Evolutionary conservation across 1,284 basidiomycete species (phyloP).

Genomic region (Marasmius fiardii): DNA sequence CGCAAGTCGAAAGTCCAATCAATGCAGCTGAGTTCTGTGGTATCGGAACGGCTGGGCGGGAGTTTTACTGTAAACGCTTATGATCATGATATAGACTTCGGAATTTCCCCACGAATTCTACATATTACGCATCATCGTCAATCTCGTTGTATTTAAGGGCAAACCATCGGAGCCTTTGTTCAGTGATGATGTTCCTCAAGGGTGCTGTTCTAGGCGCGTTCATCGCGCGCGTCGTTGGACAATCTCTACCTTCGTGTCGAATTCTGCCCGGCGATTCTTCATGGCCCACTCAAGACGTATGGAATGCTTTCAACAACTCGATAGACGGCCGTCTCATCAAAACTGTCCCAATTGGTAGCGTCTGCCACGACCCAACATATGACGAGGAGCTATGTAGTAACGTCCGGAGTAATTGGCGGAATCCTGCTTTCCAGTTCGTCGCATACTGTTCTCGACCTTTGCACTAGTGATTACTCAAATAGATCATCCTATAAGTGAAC

Average conservation of each 20-base stretch:
- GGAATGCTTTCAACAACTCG: slow-evolving; percentile 22
- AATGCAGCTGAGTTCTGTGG: no score
- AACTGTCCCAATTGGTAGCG: slow-evolving; percentile 20
- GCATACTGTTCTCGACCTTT: background rate
- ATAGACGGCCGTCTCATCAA: slow-evolving; percentile 20
- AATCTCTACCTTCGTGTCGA: background rate
- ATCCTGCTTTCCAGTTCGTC: background rate
- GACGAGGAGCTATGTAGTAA: slow-evolving; percentile 10
- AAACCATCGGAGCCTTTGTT: no score
- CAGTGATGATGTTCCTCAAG: no score
- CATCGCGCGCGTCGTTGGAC: no score
- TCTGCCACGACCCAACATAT: slow-evolving; percentile 17
- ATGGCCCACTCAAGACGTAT: slow-evolving; percentile 19
- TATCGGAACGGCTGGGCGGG: no score
- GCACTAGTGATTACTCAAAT: background rate
- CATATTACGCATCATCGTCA: no score
- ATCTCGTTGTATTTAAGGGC: no score
- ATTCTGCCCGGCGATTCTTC: slow-evolving; percentile 14
- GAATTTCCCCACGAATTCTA: no score
- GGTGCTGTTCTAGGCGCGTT: no score
- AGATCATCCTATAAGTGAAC: background rate
- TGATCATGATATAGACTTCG: no score
- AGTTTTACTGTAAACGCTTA: no score
- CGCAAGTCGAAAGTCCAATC: no score
- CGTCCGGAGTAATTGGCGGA: background rate